These are phyloP conservation scores for Globisporangium ultimum DNA, from an alignment of 352 stramenopile genomes.

Conservation along the genomic window DNA sequence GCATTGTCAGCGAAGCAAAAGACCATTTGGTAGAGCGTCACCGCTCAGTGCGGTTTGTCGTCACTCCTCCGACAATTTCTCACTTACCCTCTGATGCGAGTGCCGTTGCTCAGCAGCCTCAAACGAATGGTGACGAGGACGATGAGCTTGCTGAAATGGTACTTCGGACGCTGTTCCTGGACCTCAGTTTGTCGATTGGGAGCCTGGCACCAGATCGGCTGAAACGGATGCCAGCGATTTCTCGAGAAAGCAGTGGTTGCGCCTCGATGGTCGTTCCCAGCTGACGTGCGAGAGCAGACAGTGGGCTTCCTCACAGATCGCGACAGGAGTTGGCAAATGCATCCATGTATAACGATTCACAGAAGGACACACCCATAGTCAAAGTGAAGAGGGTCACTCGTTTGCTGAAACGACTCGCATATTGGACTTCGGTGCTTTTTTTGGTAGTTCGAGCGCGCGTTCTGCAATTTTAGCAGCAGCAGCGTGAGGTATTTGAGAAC, in stretches of 20 bases:
- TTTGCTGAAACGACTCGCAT: too few relatives aligned
- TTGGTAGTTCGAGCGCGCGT: too few relatives aligned
- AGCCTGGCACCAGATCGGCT: background rate
- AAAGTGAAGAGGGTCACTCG: too few relatives aligned
- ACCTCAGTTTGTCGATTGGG: constrained; percentile 30
- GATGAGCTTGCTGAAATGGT: constrained; percentile 28
- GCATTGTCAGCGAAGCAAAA: constrained; percentile 29
- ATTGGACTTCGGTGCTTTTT: too few relatives aligned
- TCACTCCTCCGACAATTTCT: constrained; percentile 15
- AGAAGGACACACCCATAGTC: too few relatives aligned
- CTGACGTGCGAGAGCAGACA: background rate
- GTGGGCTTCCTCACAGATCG: too few relatives aligned
- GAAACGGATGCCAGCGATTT: background rate
- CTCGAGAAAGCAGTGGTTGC: constrained; percentile 11
- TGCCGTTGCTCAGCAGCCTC: background rate
- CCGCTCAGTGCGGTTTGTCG: constrained; percentile 29
- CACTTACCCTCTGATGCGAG: background rate
- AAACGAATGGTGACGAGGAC: background rate
- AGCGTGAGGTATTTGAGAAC: too few relatives aligned
- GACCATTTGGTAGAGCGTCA: constrained; percentile 15
- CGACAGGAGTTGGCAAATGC: too few relatives aligned
- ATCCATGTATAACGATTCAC: too few relatives aligned
- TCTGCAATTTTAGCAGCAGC: too few relatives aligned
- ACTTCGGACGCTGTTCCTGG: constrained; percentile 43
- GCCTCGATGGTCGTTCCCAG: constrained; percentile 8